Base-by-base conservation (phyloP, 495 filamentous ascomycete species). In the Hypomontagnella monticulosa region DNA sequence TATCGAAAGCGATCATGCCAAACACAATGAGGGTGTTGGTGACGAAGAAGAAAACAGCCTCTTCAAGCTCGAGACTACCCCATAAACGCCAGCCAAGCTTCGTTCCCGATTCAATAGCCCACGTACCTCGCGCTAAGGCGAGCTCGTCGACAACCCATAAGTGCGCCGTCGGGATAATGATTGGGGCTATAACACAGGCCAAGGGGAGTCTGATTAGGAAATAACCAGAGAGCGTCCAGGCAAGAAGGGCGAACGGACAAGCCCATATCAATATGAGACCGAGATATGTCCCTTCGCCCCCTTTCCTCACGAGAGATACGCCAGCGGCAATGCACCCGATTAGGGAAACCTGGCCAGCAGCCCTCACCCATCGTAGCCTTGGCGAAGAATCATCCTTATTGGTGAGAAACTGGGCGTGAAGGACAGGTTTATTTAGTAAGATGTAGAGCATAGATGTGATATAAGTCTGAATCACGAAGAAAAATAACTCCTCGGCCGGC, bases 381-480 rank as follows among this genome's bases (percentile, higher is more conserved):
- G 37, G 37, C 10, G 68, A 48, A 12, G 64, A 57, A 46, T 75
- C 56, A 48, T 72, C 57, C 61, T 77, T 70, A 18, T 52, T 72
- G 9, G 70, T 73, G 40, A 91, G 76, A 59, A 84, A 89, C 12
- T 79, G 74, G 0, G 84, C 74, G 55, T 87, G 80, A 16, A 91
- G 83, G 12, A 86, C 74, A 20, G 85, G 79, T 63, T 88, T 89
- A 71, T 82, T 91, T 5, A 86, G 64, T 3, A 91, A 73, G 7
- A 87, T 76, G 70, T 91, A 91, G 18, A 90, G 67, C 27, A 90
- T 71, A 2, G 83, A 82, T 4, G 88, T 90, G 69, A 81, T 88
- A 70, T 89, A 91, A 5, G 88, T 91, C 71, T 91, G 89, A 32
- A 91, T 83, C n/a, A 89, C 71, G 73, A 91, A 91, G 79, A 91